These are phyloP conservation scores for Aureobasidium melanogenum DNA, from an alignment of 2,329 filamentous ascomycete genomes.

Conservation along the genomic window DNA sequence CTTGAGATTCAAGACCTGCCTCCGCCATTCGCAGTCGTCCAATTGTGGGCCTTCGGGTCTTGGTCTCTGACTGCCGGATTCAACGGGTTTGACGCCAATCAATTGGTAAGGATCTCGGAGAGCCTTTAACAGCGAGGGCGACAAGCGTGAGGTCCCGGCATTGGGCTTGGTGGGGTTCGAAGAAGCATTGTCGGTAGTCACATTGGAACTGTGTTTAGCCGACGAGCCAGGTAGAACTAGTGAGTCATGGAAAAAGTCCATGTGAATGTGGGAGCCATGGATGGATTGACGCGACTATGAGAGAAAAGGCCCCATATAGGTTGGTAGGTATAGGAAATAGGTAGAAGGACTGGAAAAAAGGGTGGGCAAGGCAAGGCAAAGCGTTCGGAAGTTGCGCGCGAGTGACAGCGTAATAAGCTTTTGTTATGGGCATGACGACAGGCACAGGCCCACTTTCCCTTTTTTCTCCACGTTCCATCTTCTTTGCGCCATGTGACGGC, in stretches of 20 bases:
- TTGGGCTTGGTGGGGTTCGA: neutral
- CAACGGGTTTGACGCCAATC: neutral
- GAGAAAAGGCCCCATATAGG: neutral
- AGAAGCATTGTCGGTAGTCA: neutral
- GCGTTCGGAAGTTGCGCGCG: neutral
- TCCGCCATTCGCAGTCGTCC: constrained; percentile 28
- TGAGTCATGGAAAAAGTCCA: constrained; percentile 14
- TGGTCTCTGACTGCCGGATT: neutral
- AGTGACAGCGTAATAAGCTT: neutral
- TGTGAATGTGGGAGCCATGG: constrained; percentile 11
- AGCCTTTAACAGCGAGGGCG: neutral
- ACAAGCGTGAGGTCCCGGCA: neutral
- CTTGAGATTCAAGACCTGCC: constrained; percentile 53
- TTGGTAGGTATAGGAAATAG: neutral
- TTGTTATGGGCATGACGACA: constrained; percentile 4
- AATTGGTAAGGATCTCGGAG: constrained; percentile 7
- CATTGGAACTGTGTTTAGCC: neutral
- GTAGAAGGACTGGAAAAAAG: neutral
- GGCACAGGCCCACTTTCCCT: neutral
- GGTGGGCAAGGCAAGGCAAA: neutral
- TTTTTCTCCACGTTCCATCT: neutral
- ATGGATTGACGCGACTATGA: neutral
- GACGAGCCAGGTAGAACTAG: constrained; percentile 10
- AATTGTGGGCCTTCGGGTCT: constrained; percentile 30
- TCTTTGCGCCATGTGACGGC: neutral